These are phyloP conservation scores for Sistotremastrum niveocremeum DNA, from an alignment of 768 basidiomycete genomes.

Conservation along the genomic window DNA sequence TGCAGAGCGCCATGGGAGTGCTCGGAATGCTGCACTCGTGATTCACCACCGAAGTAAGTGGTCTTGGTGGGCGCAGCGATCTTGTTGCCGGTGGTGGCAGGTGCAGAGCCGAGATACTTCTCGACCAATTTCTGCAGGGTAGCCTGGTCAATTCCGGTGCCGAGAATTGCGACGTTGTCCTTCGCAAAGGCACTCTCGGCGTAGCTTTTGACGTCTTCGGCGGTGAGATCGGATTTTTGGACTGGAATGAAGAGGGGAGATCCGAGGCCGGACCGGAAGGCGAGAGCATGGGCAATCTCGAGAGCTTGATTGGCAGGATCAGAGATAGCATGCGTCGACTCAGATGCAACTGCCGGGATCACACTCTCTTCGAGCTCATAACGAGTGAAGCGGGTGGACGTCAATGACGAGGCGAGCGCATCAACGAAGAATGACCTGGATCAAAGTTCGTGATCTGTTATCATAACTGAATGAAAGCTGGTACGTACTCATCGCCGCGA, in stretches of 20 bases:
- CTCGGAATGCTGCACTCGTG: constrained; percentile 41
- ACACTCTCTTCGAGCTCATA: constrained; percentile 71
- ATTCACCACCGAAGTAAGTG: constrained; percentile 79
- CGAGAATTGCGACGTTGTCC: constrained; percentile 74
- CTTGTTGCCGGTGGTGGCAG: constrained; percentile 20
- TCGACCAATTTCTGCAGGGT: constrained; percentile 60
- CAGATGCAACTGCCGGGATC: constrained; percentile 53
- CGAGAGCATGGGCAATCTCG: constrained; percentile 78
- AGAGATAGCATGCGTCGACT: constrained; percentile 44
- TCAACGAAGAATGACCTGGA: constrained; percentile 79
- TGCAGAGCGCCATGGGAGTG: constrained; percentile 44
- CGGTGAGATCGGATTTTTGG: constrained; percentile 41
- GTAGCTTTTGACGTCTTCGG: constrained; percentile 59
- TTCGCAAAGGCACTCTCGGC: constrained; percentile 63
- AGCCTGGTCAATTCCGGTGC: constrained; percentile 69
- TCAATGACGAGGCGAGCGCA: constrained; percentile 72
- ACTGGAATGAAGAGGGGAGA: constrained; percentile 76
- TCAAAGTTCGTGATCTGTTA: background rate
- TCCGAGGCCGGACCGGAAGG: constrained; percentile 92
- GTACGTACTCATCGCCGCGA: constrained; percentile 85
- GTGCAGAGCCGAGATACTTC: constrained; percentile 44
- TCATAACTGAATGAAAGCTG: background rate
- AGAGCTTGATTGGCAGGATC: constrained; percentile 60
- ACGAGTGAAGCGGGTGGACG: constrained; percentile 67
- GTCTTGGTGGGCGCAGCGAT: constrained; percentile 22